These are phyloP conservation scores for Tulasnella sp. DNA, from an alignment of 768 basidiomycete species.

Conservation along the genomic window DNA sequence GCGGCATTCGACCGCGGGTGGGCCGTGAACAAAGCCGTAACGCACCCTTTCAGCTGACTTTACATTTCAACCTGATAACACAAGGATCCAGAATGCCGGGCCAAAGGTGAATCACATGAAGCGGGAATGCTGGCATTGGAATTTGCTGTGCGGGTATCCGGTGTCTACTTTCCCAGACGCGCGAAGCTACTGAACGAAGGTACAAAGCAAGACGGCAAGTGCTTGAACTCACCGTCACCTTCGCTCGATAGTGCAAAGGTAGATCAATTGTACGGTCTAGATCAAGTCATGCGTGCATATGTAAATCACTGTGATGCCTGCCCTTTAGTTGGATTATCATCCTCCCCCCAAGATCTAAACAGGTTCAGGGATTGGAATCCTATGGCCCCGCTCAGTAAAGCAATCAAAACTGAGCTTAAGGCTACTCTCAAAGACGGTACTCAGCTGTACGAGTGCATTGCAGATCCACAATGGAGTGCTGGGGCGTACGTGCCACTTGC, in stretches of 20 bases:
- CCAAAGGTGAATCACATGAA: background rate
- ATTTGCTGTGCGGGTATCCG: background rate
- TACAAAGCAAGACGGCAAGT: background rate
- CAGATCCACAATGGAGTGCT: constrained; percentile 6
- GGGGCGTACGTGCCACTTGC: background rate
- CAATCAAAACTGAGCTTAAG: background rate
- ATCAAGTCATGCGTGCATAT: background rate
- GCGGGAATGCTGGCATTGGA: background rate
- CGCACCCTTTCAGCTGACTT: too few relatives aligned
- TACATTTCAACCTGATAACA: too few relatives aligned
- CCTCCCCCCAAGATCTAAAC: background rate
- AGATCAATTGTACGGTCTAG: background rate
- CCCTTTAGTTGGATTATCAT: background rate
- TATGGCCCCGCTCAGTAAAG: background rate
- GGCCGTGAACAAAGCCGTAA: too few relatives aligned
- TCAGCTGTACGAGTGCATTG: constrained; percentile 5
- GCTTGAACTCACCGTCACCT: background rate
- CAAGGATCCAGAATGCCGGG: too few relatives aligned
- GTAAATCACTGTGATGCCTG: background rate
- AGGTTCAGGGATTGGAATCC: background rate
- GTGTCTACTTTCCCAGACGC: background rate
- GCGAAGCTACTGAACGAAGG: too few relatives aligned
- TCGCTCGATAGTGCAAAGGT: background rate
- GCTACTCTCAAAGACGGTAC: background rate
- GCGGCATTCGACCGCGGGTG: too few relatives aligned